A percentile compares a stretch with the other conserved stretches of the same genome.
These are phyloP conservation scores for Cladosporium oxysporum DNA, from an alignment of 2,329 filamentous ascomycete species.

Conservation along the genomic window DNA sequence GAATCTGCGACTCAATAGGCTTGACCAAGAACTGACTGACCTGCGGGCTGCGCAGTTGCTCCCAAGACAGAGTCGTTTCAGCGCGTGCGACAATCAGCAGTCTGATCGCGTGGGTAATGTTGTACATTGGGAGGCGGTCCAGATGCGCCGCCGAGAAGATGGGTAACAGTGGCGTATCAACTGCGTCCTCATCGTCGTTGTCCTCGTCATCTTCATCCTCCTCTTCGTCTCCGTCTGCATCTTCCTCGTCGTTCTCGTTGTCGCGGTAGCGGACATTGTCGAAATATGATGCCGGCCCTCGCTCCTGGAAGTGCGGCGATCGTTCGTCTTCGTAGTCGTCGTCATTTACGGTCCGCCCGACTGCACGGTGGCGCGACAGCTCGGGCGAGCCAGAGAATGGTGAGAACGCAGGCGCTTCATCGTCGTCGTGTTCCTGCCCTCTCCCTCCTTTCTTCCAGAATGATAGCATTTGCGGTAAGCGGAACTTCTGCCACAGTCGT, in stretches of 20 bases:
- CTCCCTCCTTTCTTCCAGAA: slow-evolving; percentile 19
- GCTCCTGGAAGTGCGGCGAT: slow-evolving; percentile 1
- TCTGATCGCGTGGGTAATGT: slow-evolving; percentile 85
- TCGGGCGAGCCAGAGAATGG: slow-evolving; percentile 30
- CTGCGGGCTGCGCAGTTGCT: slow-evolving; percentile 92
- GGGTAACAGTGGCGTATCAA: slow-evolving; percentile 63
- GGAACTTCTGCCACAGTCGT: background rate
- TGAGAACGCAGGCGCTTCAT: slow-evolving; percentile 20
- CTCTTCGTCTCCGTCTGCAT: slow-evolving; percentile 39
- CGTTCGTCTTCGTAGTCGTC: slow-evolving; percentile 22
- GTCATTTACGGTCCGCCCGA: slow-evolving; percentile 25
- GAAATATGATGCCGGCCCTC: slow-evolving; percentile 25
- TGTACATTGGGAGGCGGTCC: slow-evolving; percentile 85
- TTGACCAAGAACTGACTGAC: slow-evolving; percentile 95
- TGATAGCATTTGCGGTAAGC: slow-evolving; percentile 7
- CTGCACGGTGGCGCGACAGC: slow-evolving; percentile 30
- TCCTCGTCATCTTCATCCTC: slow-evolving; percentile 45
- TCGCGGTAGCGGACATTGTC: slow-evolving; percentile 16
- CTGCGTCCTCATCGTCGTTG: slow-evolving; percentile 46
- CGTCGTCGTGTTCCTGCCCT: slow-evolving; percentile 11
- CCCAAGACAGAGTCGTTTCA: slow-evolving; percentile 91
- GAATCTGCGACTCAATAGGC: slow-evolving; percentile 89
- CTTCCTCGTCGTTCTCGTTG: slow-evolving; percentile 19
- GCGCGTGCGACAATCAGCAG: slow-evolving; percentile 80
- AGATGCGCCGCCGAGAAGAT: slow-evolving; percentile 79